Conservation (phyloP, 2,329 filamentous ascomycete species). For the Sporothrix euskadiensis region DNA sequence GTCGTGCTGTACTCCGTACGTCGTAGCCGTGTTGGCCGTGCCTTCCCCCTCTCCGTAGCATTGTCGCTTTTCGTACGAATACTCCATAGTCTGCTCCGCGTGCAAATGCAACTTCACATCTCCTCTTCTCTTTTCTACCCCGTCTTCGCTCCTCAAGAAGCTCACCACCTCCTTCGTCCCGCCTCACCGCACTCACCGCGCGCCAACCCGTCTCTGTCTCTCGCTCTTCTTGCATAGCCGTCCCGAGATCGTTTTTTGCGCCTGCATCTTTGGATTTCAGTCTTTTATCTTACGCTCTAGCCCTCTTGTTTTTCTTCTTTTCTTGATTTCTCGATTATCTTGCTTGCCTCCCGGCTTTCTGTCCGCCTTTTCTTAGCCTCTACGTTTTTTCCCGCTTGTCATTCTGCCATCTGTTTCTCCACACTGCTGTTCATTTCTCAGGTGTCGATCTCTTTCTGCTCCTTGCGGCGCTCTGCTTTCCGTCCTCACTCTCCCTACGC, state of each 20-base stretch:
- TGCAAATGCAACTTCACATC: background rate
- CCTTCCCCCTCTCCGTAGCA: background rate
- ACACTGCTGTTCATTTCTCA: slow-evolving; percentile 20
- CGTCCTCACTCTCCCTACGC: slow-evolving; percentile 2
- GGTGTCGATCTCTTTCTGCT: slow-evolving; percentile 22
- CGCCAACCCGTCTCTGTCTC: background rate
- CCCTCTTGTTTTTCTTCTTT: background rate
- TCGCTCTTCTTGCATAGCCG: slow-evolving; percentile 9
- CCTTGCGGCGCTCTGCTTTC: background rate
- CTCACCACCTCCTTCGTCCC: background rate
- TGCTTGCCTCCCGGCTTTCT: background rate
- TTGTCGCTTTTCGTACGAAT: slow-evolving; percentile 11
- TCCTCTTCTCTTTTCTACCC: slow-evolving; percentile 2
- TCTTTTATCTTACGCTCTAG: slow-evolving; percentile 3
- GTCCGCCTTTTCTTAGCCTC: slow-evolving; percentile 12
- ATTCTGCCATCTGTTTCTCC: background rate
- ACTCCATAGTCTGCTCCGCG: slow-evolving; percentile 22
- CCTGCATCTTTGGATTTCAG: slow-evolving; percentile 1
- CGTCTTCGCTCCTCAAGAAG: background rate
- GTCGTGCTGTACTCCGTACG: background rate
- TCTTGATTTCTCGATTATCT: background rate
- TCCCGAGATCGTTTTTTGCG: slow-evolving; percentile 1
- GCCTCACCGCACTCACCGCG: background rate
- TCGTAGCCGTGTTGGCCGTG: slow-evolving; percentile 13
- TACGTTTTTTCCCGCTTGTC: background rate